These are phyloP conservation scores for Taxillus chinensis DNA, from an alignment of 164 flowering plant species.

Conservation along the genomic window DNA sequence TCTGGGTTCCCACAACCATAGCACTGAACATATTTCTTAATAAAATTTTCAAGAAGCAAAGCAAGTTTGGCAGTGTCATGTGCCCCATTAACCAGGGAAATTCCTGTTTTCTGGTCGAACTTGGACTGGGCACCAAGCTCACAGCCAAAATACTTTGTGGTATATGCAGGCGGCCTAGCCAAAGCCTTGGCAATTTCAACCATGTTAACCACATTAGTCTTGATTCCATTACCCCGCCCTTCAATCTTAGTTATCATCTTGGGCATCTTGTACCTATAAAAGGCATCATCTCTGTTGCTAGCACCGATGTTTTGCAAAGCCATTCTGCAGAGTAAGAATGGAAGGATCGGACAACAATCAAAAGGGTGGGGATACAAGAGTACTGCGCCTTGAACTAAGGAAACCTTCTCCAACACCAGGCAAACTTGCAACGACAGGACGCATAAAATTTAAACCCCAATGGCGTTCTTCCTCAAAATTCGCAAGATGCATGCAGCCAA, in stretches of 20 bases:
- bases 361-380: neutral
- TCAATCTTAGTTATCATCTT: conserved; percentile 86
- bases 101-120: conserved; percentile 83
- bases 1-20: conserved; percentile 96
- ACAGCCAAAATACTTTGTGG: conserved; percentile 84
- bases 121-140: conserved; percentile 96
- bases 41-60: conserved; percentile 77
- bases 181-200: conserved; percentile 86
- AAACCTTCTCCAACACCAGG: neutral
- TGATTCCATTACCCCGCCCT: conserved; percentile 95
- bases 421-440: neutral
- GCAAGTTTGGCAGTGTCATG: conserved; percentile 86
- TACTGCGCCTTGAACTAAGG: neutral
- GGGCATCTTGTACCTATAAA: conserved; percentile 96
- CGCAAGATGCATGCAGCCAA: conserved; percentile 30
- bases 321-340: conserved; percentile 29
- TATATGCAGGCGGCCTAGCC: conserved; percentile 83
- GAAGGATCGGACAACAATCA: neutral
- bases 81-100: conserved; percentile 76
- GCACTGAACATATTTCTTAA: conserved; percentile 90
- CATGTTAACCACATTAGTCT: conserved; percentile 87
- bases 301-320: conserved; percentile 93
- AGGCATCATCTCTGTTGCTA: conserved; percentile 89
- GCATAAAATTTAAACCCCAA: conserved; percentile 18
- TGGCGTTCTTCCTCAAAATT: conserved; percentile 8